Conservation (phyloP, 2,329 filamentous ascomycete genomes). For the Botrytis byssoidea region DNA sequence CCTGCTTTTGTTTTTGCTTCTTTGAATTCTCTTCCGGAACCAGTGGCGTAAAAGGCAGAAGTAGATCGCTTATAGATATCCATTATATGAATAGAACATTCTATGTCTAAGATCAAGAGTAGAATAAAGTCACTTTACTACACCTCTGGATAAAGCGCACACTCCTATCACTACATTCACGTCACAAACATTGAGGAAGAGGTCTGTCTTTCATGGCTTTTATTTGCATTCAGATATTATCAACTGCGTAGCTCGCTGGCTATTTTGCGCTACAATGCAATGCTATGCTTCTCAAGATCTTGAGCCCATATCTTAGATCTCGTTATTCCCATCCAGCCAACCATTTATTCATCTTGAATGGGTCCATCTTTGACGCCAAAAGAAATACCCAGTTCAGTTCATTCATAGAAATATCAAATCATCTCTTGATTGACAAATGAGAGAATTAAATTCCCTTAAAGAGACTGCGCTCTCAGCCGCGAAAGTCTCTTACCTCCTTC, state of each 20-base stretch:
- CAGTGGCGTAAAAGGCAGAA: neutral
- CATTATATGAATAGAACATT: neutral
- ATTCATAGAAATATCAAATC: constrained; percentile 10
- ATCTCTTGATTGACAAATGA: neutral
- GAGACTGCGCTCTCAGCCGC: constrained; percentile 40
- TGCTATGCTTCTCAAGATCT: constrained; percentile 1
- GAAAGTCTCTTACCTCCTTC: constrained; percentile 29
- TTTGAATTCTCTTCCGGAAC: neutral
- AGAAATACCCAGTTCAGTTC: constrained; percentile 7
- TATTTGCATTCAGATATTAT: constrained; percentile 2
- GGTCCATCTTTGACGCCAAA: constrained; percentile 16
- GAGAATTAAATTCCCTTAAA: constrained; percentile 16
- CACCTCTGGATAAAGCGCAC: neutral
- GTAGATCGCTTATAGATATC: neutral
- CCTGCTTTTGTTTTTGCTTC: neutral
- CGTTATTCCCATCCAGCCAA: constrained; percentile 7
- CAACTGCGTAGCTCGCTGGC: neutral
- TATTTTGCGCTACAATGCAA: neutral
- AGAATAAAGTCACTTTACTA: neutral
- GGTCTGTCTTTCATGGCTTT: neutral
- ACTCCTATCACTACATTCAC: neutral
- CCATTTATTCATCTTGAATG: constrained; percentile 8
- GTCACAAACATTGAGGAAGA: neutral
- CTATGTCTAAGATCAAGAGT: neutral
- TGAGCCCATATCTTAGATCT: constrained; percentile 4